phyloP scores from a whole-genome alignment of 1,284 basidiomycete species.

The Mycosarcoma mackinlayi region DNA sequence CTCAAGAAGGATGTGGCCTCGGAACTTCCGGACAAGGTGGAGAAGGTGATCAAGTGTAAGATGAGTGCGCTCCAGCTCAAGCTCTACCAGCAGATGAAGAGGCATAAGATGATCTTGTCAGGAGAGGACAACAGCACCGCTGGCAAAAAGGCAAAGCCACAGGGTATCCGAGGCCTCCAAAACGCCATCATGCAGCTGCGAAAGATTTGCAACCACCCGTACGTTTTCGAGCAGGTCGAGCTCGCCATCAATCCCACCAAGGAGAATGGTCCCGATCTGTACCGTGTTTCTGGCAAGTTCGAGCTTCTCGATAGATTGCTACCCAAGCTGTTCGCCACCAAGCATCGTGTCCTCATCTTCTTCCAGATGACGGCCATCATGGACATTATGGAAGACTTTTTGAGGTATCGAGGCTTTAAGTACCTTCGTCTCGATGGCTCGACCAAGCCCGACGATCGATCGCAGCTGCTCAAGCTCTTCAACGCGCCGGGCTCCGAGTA shows the following conservation, averaged over 20 bases:
- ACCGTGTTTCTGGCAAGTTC: slow-evolving; percentile 91
- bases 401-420: slow-evolving; percentile 88
- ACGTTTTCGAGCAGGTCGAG: slow-evolving; percentile 95
- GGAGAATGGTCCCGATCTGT: slow-evolving; percentile 80
- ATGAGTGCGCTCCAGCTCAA: slow-evolving; percentile 95
- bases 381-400: slow-evolving; percentile 99
- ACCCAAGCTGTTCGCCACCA: slow-evolving; percentile 91
- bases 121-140: slow-evolving; percentile 59
- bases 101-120: slow-evolving; percentile 84
- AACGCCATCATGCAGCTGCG: slow-evolving; percentile 99
- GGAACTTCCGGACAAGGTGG: slow-evolving; percentile 97
- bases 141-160: slow-evolving; percentile 61
- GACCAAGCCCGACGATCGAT: slow-evolving; percentile 97
- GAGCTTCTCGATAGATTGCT: slow-evolving; percentile 92
- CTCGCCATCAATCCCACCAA: slow-evolving; percentile 86
- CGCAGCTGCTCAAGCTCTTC: slow-evolving; percentile 87
- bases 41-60: slow-evolving; percentile 98
- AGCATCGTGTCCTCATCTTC: slow-evolving; percentile 96
- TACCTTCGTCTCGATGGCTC: slow-evolving; percentile 96
- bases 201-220: slow-evolving; percentile 88
- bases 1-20: slow-evolving; percentile 99
- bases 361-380: slow-evolving; percentile 99
- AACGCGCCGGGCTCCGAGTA: slow-evolving; percentile 90
- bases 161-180: slow-evolving; percentile 74
- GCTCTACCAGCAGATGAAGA: slow-evolving; percentile 97